Base-by-base conservation (phyloP, 495 filamentous ascomycete genomes). In the Aspergillus indologenus region DNA sequence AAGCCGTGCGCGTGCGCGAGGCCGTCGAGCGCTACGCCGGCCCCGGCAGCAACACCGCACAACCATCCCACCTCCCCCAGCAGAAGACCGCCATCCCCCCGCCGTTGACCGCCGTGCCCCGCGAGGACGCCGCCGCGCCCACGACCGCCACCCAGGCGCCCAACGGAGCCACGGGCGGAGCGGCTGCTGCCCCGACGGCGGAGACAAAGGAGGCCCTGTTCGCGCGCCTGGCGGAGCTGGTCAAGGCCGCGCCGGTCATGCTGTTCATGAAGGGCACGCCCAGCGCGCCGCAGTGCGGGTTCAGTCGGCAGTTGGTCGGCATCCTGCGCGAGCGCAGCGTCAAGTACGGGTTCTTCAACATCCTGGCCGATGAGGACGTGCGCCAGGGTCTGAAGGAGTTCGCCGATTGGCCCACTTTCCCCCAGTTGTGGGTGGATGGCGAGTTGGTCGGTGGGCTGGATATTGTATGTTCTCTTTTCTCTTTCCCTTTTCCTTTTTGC, bases 291-390 rank as follows among this genome's bases (percentile, higher is more conserved):
- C 91, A 97, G 74, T 98, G 94, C 70, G 94, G 94, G 2, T 98
- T 97, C 77, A 94, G 89, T 61, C 81, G 92, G 54, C 91, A 96
- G 75, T 69, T 96, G 42, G 95, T 98, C 17, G 84, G 79, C 2
- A 79, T 98, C 40, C 75, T 98, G 57, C 85, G 94, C 57, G 92
- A 96, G 77, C 84, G 87, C 58, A 87, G 87, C 52, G 88, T 99
- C 42, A 89, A 93, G 69, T 99, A 98, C 73, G 95, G 94, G 7
- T 98, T 98, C 81, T 99, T 99, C 76, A 98, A 99, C 68, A 98
- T 96, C 61, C 75, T 99, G 54, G 94, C 94, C 61, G 94, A 99
- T 72, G 94, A 99, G 66, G 94, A 97, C 63, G 95, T 99, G 18
- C 81, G 94, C 42, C 92, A 98, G 76, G 94, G 94, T 5, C 73